A percentile compares a stretch with the other conserved stretches of the same genome.
These are phyloP conservation scores for Phytophthora tubulina DNA, from an alignment of 352 stramenopile species.

Conservation along the genomic window DNA sequence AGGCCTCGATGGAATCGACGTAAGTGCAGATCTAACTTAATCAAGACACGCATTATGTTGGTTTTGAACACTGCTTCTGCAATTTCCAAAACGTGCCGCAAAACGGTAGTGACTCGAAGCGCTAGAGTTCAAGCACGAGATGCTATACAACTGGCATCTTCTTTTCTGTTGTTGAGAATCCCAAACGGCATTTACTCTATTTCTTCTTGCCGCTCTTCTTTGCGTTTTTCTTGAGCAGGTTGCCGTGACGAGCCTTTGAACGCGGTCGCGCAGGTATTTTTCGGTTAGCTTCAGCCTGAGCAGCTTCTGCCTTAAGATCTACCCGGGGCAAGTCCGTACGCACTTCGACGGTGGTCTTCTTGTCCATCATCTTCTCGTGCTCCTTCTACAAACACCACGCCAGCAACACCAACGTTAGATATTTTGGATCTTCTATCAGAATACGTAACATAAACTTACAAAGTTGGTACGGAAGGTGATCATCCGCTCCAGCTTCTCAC, in stretches of 20 bases:
- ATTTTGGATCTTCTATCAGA: neutral
- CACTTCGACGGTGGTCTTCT: slow-evolving; percentile 65
- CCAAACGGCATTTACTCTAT: slow-evolving; percentile 22
- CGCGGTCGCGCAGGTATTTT: slow-evolving; percentile 30
- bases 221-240: slow-evolving; percentile 47
- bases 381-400: slow-evolving; percentile 51
- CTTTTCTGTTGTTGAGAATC: neutral
- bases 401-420: slow-evolving; percentile 9
- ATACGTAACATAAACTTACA: slow-evolving; percentile 44
- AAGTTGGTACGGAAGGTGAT: slow-evolving; percentile 88
- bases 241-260: slow-evolving; percentile 44
- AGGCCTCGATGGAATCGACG: slow-evolving; percentile 47
- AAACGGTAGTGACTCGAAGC: neutral
- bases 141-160: neutral
- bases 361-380: slow-evolving; percentile 81
- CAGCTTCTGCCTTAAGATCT: slow-evolving; percentile 58
- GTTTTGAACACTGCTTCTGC: slow-evolving; percentile 10
- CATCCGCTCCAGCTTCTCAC: slow-evolving; percentile 88
- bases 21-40: slow-evolving; percentile 31
- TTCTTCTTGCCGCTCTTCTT: slow-evolving; percentile 47
- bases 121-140: neutral
- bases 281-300: slow-evolving; percentile 18
- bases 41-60: slow-evolving; percentile 3
- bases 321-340: slow-evolving; percentile 77
- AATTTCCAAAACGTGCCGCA: slow-evolving; percentile 4